Base-by-base conservation (phyloP, 2,329 filamentous ascomycete species). In the Xylariales sp. region DNA sequence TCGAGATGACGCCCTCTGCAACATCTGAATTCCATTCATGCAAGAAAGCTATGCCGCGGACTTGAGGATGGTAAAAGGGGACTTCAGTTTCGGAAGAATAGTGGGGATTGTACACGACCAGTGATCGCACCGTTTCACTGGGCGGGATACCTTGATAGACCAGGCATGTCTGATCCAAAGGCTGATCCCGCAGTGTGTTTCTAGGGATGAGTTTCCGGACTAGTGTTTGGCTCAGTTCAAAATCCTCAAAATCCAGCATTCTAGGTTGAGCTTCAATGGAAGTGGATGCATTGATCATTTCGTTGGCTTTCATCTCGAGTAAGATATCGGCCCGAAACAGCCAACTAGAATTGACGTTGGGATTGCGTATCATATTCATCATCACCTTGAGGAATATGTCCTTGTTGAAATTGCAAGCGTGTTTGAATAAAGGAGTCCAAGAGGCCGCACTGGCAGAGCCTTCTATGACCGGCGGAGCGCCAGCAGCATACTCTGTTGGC, bases 51-150 rank as follows among this genome's bases (percentile, higher is more conserved):
- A 95, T 70, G 11, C 78, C 79, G 36, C 72, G 74, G 16, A 95
- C 82, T 37, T 75, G 71, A 16, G 91, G 91, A 55, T 96, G 90
- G 61, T 96, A 97, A 62, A 85, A 95, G 1, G 91, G 91, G 44
- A 93, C 73, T 3, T 83, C 74, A 12, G 75, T 69, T 10, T 73
- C 65, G 2, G 66, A 65, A 21, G 70, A 59, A 7, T 79, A 70
- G 60, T 95, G 89, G 6, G 91, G 88, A 5, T 85, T 70, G 57
- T 94, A 95, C 23, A 94, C 60, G 13, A 95, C 78, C 37, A 91
- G 62, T 21, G 71, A 75, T 20, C 63, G 61, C 39, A 55, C 50
- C 18, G 55, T 52, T 15, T 61, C 53, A 28, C 43, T 46, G 25
- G 50, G 42, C 13, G 53, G 51, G 5, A 57, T 54, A 37, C 41